Base-by-base conservation (phyloP, 1,139 yeast genomes). In the Pichia sp. region DNA sequence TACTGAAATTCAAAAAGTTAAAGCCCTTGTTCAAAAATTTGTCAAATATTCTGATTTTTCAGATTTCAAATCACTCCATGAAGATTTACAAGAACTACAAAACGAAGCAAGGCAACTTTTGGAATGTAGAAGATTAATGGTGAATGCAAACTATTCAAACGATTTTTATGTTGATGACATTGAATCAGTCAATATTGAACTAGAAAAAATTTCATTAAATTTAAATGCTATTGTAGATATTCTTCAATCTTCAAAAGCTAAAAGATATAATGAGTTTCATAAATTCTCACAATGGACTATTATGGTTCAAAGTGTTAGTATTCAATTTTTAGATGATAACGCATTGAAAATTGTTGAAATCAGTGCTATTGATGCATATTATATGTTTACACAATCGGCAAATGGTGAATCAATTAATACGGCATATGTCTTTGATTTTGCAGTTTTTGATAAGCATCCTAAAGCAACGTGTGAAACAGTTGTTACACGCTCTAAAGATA, bases 41-140 rank as follows among this genome's bases (percentile, higher is more conserved):
- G 71, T 86, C 41, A 71, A 89, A 34, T 78, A 89, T 26, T 74
- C 92, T 1, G 96, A 88, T 59, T 70, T 76, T 34, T 76, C 81
- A n/a, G 88, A 88, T 57, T 72, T 83, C 50, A 62, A 70, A 2
- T 80, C 79, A 1, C 73, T 89, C 31, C 76, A 79, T 45, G 62
- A 63, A 2, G 69, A 78, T 39, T 78, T 90, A 8, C 61, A 66
- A 36, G 66, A 67, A 5, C 68, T 89, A 36, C 96, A 88, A 62
- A 61, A 65, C 2, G 75, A 76, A 32, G 74, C 87, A 31, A 66
- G 79, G 45, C 73, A 64, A 48, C 63, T 66, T 47, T 58, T 59
- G 4, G 62, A 59, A 3, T 61, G 75, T 26, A 59, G 73, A 34
- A 60, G 55, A 31, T 40, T 60, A 25, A 41, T 75, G 50, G 42